Percentiles rank a stretch among this genome's conserved stretches.
Evolutionary conservation across 2,329 filamentous ascomycete species (phyloP).

Genomic region (Huntiella decipiens): DNA sequence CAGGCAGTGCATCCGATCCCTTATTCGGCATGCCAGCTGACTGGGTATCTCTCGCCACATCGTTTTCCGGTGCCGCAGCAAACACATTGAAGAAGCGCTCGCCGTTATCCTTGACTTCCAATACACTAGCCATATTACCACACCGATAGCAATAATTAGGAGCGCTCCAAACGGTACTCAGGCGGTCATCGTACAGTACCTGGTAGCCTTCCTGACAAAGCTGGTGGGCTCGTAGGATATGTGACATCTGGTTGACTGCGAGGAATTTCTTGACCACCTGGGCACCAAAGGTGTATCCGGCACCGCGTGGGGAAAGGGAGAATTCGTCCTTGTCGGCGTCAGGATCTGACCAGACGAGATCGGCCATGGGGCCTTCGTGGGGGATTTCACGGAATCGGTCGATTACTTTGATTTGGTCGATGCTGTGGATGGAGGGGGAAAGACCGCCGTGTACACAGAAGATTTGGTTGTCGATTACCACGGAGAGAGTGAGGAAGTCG

Average conservation of each 20-base stretch:
- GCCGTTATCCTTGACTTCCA: slow-evolving; percentile 85
- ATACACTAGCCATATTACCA: slow-evolving; percentile 89
- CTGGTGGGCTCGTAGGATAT: slow-evolving; percentile 95
- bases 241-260: slow-evolving; percentile 91
- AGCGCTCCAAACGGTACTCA: slow-evolving; percentile 96
- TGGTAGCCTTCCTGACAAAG: slow-evolving; percentile 97
- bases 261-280: slow-evolving; percentile 98
- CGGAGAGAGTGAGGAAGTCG: slow-evolving; percentile 88
- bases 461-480: slow-evolving; percentile 97
- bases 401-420: slow-evolving; percentile 99
- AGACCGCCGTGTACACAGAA: slow-evolving; percentile 94
- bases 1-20: slow-evolving; percentile 43
- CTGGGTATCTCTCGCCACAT: slow-evolving; percentile 72
- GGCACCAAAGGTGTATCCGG: slow-evolving; percentile 91
- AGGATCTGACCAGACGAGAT: slow-evolving; percentile 94
- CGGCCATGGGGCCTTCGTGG: slow-evolving; percentile 98
- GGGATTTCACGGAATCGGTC: slow-evolving; percentile 97
- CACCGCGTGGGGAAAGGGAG: slow-evolving; percentile 76
- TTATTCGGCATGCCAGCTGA: slow-evolving; percentile 52
- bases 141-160: slow-evolving; percentile 93
- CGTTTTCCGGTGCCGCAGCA: slow-evolving; percentile 89
- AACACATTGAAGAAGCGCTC: slow-evolving; percentile 97
- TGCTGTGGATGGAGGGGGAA: slow-evolving; percentile 83
- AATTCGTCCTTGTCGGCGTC: slow-evolving; percentile 97
- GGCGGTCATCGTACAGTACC: slow-evolving; percentile 80